Base-by-base conservation (phyloP, 192 early-diverging fungal species). In the Podila epicladia region DNA sequence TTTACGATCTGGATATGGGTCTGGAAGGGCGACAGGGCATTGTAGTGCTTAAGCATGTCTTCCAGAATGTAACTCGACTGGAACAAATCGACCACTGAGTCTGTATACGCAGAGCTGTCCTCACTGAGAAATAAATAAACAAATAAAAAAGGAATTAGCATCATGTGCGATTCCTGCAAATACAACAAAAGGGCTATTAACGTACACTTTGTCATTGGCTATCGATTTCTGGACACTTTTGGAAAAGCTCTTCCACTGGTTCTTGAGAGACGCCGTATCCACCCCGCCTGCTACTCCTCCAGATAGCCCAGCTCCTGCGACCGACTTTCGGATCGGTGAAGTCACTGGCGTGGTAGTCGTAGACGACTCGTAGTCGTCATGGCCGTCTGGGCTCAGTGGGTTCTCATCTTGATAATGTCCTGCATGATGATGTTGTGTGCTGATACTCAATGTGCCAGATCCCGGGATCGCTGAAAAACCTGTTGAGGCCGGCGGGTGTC, bases 191-290 rank as follows among this genome's bases (percentile, higher is more conserved):
- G 45, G 29, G 20, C 11, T 4, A 41, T 28, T 13, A 28, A 24
- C 70, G 31, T 71, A 80, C 77, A 72, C 26, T 65, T 80, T 80
- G 51, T 80, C 71, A 19, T 55, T 72, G 24, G n/a, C 55, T 13
- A 80, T 80, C 4, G 77, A 55, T 33, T 80, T 80, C 38, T 80
- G 77, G 4, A 80, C 65, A n/a, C 70, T 64, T 48, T 72, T 80
- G 8, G 77, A 80, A 65, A 80, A 65, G 22, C 13, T 63, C 49
- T 73, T 80, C 70, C 65, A 80, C 17, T 80, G 70, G 20, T 32
- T 80, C 62, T 67, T 80, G 32, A 80, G 62, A 9, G 71, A 69
- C 6, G 60, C 24, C 20, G 33, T 55, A 11, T 38, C 32, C 31
- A 38, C 15, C 1, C 64, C 45, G 12, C 64, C 48, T 9, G 64